Conservation (phyloP, 1,139 yeast species). For the Candida pseudoviswanathii region DNA sequence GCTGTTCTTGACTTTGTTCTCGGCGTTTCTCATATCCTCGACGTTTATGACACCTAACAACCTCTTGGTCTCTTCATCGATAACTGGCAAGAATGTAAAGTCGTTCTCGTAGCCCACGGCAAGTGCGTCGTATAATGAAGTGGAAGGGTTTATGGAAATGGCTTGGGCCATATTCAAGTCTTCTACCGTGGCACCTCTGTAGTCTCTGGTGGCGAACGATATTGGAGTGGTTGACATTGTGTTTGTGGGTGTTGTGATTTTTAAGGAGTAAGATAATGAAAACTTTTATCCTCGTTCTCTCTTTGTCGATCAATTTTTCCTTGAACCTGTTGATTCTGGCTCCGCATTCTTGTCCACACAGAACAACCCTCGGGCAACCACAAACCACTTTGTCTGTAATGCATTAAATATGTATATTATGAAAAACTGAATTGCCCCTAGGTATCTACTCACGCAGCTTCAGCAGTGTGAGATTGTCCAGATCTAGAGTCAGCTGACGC, state of each 20-base stretch:
- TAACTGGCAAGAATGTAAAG: conserved; percentile 60
- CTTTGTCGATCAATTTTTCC: too few species aligned
- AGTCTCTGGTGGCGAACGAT: conserved; percentile 38
- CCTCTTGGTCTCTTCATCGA: conserved; percentile 50
- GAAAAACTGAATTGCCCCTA: too few species aligned
- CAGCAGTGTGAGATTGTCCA: conserved; percentile 38
- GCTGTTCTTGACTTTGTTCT: conserved; percentile 25
- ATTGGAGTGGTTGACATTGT: conserved; percentile 8
- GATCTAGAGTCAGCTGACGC: conserved; percentile 26
- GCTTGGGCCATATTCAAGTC: conserved; percentile 67
- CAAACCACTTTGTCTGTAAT: too few species aligned
- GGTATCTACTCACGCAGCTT: conserved; percentile 37
- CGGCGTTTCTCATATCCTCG: conserved; percentile 38
- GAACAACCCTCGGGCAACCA: too few species aligned
- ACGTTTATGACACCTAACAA: conserved; percentile 60
- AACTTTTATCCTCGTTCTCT: not conserved
- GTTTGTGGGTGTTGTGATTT: not conserved
- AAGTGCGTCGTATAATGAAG: conserved; percentile 49
- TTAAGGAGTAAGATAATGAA: not conserved
- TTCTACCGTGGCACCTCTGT: conserved; percentile 59
- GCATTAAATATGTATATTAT: too few species aligned
- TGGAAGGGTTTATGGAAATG: conserved; percentile 54
- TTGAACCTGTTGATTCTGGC: too few species aligned
- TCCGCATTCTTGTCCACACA: too few species aligned
- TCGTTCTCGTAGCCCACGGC: conserved; percentile 58